Evolutionary conservation across 352 stramenopile genomes (phyloP).

Genomic region (Pythium catenulatum): DNA sequence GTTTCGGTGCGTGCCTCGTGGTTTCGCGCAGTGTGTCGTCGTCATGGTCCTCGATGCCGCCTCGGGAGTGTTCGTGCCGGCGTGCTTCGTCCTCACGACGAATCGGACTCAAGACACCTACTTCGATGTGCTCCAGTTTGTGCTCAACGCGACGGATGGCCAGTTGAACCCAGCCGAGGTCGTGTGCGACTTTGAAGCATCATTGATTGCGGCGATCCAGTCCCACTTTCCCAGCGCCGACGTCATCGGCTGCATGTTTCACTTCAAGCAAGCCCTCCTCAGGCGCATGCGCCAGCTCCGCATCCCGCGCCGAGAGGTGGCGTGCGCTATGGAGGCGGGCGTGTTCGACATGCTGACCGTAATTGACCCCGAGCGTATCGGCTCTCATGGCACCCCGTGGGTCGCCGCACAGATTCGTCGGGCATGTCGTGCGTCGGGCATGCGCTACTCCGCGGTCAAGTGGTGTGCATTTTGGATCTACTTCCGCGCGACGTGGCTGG

Average conservation of each 20-base stretch:
- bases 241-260: constrained; percentile 46
- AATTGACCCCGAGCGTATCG: not conserved
- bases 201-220: constrained; percentile 21
- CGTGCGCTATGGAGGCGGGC: not conserved
- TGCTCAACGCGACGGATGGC: not conserved
- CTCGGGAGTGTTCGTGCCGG: constrained; percentile 26
- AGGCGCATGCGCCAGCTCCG: not conserved
- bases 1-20: constrained; percentile 36
- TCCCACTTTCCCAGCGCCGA: constrained; percentile 16
- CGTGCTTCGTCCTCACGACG: constrained; percentile 48
- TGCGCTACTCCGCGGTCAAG: not conserved
- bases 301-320: not conserved
- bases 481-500: constrained; percentile 44
- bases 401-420: not conserved
- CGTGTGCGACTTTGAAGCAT: constrained; percentile 33
- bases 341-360: constrained; percentile 16
- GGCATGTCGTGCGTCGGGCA: not conserved
- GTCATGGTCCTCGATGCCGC: constrained; percentile 53
- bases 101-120: constrained; percentile 28
- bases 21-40: constrained; percentile 30
- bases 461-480: constrained; percentile 41
- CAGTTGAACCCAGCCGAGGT: constrained; percentile 14
- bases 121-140: constrained; percentile 29
- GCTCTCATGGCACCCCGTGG: not conserved
- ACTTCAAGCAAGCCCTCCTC: constrained; percentile 43